Evolutionary conservation across 2,329 filamentous ascomycete genomes (phyloP).

Genomic region (Cytospora leucostoma): DNA sequence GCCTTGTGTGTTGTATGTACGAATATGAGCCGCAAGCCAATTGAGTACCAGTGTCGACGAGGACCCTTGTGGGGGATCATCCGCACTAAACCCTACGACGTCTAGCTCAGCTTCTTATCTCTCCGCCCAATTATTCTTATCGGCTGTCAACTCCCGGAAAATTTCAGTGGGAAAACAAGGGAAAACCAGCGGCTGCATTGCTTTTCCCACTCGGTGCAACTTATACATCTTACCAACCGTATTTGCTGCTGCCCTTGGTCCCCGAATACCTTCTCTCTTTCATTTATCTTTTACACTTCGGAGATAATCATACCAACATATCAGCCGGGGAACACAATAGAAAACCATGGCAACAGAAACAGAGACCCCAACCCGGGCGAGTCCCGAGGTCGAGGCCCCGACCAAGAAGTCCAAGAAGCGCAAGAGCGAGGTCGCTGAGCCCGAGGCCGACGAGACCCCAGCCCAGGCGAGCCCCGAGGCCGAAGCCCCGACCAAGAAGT

Average conservation of each 20-base stretch:
- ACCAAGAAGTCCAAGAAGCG: slow-evolving; percentile 61
- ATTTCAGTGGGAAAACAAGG: not conserved
- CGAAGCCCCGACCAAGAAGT: slow-evolving; percentile 30
- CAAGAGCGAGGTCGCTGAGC: slow-evolving; percentile 69
- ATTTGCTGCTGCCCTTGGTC: not conserved
- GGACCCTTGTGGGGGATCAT: not conserved
- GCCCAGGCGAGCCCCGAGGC: slow-evolving; percentile 3
- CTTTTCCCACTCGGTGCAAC: not conserved
- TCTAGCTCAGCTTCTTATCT: not conserved
- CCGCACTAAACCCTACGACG: not conserved
- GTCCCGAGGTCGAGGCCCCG: slow-evolving; percentile 24
- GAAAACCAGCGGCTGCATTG: not conserved
- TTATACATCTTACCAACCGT: not conserved
- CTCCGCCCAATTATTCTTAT: not conserved
- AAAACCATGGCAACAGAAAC: slow-evolving; percentile 17
- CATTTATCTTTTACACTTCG: not conserved
- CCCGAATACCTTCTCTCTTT: not conserved
- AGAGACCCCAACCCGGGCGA: slow-evolving; percentile 15
- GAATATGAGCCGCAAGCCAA: not conserved
- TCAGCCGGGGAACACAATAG: not conserved
- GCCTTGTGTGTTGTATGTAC: not conserved
- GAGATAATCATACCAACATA: not conserved
- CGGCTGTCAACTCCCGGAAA: not conserved
- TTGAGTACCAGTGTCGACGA: not conserved
- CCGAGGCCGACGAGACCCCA: slow-evolving; percentile 71